Conservation (phyloP, 805 yeast genomes). For the Yamadazyma endophytica region DNA sequence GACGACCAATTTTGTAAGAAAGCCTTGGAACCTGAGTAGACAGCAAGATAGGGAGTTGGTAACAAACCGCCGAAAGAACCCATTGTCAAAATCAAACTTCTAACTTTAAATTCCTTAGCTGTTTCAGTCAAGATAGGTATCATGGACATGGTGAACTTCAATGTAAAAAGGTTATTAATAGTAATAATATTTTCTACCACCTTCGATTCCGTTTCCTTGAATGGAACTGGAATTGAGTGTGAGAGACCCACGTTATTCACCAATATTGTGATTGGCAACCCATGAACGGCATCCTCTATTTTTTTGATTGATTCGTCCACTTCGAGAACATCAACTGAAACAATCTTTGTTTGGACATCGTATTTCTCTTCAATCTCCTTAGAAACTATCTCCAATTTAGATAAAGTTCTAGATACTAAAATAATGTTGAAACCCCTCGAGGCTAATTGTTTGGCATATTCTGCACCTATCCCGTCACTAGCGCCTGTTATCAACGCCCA, state of each 20-base stretch:
- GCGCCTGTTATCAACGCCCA: slow-evolving; percentile 99
- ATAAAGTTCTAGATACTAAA: slow-evolving; percentile 76
- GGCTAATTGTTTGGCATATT: slow-evolving; percentile 84
- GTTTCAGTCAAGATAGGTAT: slow-evolving; percentile 58
- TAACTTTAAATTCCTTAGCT: slow-evolving; percentile 27
- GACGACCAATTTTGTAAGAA: slow-evolving; percentile 91
- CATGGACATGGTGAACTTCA: slow-evolving; percentile 76
- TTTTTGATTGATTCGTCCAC: slow-evolving; percentile 50
- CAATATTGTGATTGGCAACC: slow-evolving; percentile 65
- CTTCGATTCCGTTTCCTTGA: slow-evolving; percentile 67
- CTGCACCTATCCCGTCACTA: slow-evolving; percentile 96
- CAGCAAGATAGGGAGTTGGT: slow-evolving; percentile 89
- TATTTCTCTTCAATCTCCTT: slow-evolving; percentile 57
- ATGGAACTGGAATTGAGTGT: slow-evolving; percentile 93
- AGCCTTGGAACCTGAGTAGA: slow-evolving; percentile 94
- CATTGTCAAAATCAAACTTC: slow-evolving; percentile 86
- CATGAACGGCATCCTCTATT: slow-evolving; percentile 44
- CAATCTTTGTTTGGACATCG: slow-evolving; percentile 55
- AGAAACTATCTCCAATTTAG: slow-evolving; percentile 67
- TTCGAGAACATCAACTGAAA: slow-evolving; percentile 82
- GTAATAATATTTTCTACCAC: slow-evolving; percentile 81
- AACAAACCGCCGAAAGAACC: slow-evolving; percentile 95
- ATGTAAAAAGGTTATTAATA: slow-evolving; percentile 80
- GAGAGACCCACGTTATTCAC: slow-evolving; percentile 94
- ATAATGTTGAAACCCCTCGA: slow-evolving; percentile 77